Conservation (phyloP, 177 flowering plant genomes). For the Tripterygium wilfordii region DNA sequence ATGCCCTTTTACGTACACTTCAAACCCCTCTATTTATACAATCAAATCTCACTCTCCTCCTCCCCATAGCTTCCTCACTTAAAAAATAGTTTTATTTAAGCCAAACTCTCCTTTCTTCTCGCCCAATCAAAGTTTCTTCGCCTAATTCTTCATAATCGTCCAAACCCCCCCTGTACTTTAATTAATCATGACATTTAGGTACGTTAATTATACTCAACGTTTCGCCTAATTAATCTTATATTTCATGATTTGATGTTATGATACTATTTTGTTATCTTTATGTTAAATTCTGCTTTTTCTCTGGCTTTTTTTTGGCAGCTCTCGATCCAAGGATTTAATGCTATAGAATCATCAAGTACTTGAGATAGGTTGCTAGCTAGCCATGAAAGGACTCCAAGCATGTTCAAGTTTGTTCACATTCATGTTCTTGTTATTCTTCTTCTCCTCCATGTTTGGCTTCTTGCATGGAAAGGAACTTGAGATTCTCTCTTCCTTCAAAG, state of each 20-base stretch:
- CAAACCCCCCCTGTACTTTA: neutral
- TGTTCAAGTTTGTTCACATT: slow-evolving; percentile 3
- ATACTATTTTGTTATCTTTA: too few relatives aligned
- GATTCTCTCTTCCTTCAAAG: slow-evolving; percentile 52
- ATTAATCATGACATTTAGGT: slow-evolving; percentile 13
- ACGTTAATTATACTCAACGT: slow-evolving; percentile 2
- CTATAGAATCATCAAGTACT: too few relatives aligned
- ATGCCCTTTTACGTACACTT: slow-evolving; percentile 5
- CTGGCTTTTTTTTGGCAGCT: slow-evolving; percentile 4
- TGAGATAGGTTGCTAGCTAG: too few relatives aligned
- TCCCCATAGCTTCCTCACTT: neutral
- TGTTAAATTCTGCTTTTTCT: slow-evolving; percentile 1
- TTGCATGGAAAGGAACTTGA: slow-evolving; percentile 32
- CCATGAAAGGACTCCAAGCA: slow-evolving; percentile 8
- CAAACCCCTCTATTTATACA: slow-evolving; percentile 28
- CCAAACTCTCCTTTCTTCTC: neutral
- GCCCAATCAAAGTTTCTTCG: slow-evolving; percentile 15
- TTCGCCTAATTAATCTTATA: too few relatives aligned
- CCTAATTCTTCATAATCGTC: neutral
- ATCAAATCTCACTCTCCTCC: slow-evolving; percentile 6
- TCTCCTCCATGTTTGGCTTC: slow-evolving; percentile 5
- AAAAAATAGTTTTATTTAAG: too few relatives aligned
- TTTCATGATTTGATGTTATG: too few relatives aligned
- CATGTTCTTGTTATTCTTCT: slow-evolving; percentile 10
- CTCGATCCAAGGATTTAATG: slow-evolving; percentile 14